Evolutionary conservation across 192 early-diverging fungal genomes (phyloP).

Genomic region (Gryganskiella cystojenkinii): DNA sequence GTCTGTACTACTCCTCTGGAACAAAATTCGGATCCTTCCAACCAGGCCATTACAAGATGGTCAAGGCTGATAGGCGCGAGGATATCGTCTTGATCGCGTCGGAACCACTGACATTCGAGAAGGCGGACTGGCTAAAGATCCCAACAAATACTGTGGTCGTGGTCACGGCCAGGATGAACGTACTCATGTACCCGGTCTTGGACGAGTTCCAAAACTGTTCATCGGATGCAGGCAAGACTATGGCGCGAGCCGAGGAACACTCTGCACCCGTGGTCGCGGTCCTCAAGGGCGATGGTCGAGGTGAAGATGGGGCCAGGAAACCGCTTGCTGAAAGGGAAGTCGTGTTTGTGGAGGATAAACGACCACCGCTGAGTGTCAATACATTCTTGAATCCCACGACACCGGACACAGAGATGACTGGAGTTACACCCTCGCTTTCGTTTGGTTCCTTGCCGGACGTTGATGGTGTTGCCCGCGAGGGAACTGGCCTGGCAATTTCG

Average conservation of each 20-base stretch:
- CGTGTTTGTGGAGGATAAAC: too few species aligned
- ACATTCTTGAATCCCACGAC: too few species aligned
- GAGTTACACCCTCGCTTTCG: neutral
- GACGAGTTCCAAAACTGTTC: slow-evolving; percentile 65
- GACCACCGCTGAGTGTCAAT: neutral
- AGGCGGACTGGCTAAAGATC: slow-evolving; percentile 80
- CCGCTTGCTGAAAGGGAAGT: too few species aligned
- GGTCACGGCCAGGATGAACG: slow-evolving; percentile 77
- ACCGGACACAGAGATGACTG: neutral
- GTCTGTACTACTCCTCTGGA: slow-evolving; percentile 80
- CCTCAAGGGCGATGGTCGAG: neutral
- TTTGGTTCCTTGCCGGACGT: too few species aligned
- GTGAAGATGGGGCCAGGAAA: too few species aligned
- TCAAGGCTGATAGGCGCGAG: slow-evolving; percentile 72
- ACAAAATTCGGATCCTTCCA: slow-evolving; percentile 70
- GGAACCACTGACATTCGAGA: slow-evolving; percentile 84
- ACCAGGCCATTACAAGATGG: slow-evolving; percentile 77
- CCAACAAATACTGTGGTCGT: slow-evolving; percentile 80
- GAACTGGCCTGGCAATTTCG: too few species aligned
- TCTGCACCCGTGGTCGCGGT: neutral
- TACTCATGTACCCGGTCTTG: slow-evolving; percentile 75
- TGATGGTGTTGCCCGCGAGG: too few species aligned
- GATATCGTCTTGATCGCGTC: slow-evolving; percentile 84
- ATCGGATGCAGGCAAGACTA: neutral
- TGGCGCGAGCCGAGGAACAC: neutral